phyloP scores from a whole-genome alignment of 2,329 filamentous ascomycete genomes.

The Aspergillus viridinutans region DNA sequence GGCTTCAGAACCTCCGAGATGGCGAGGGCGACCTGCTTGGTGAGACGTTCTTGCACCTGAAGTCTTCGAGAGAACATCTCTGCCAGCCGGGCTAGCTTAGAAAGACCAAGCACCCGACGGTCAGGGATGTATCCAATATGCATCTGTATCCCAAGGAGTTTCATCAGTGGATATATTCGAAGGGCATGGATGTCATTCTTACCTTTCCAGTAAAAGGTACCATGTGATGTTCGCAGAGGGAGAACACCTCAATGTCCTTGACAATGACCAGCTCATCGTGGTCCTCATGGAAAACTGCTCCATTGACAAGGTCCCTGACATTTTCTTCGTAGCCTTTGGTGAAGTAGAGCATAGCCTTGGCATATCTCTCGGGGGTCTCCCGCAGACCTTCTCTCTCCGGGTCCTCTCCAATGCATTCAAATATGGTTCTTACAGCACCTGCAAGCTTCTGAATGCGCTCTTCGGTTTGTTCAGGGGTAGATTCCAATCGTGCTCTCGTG shows the following conservation, averaged over 20 bases:
- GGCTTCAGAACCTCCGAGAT: slow-evolving; percentile 91
- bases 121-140: slow-evolving; percentile 97
- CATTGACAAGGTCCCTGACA: slow-evolving; percentile 83
- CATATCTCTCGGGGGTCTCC: slow-evolving; percentile 78
- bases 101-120: slow-evolving; percentile 87
- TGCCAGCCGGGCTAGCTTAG: slow-evolving; percentile 90
- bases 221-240: slow-evolving; percentile 93
- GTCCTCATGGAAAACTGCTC: slow-evolving; percentile 91
- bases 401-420: slow-evolving; percentile 64
- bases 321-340: slow-evolving; percentile 98
- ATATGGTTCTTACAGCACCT: slow-evolving; percentile 59
- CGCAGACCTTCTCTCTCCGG: slow-evolving; percentile 60
- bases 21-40: slow-evolving; percentile 91
- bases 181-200: slow-evolving; percentile 17
- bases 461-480: slow-evolving; percentile 55
- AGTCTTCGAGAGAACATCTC: slow-evolving; percentile 94
- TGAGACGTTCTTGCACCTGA: slow-evolving; percentile 94
- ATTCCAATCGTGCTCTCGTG: slow-evolving; percentile 51
- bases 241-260: slow-evolving; percentile 94
- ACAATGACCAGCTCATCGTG: slow-evolving; percentile 98
- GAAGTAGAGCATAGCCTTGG: slow-evolving; percentile 92
- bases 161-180: slow-evolving; percentile 8
- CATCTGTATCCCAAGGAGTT: slow-evolving; percentile 58
- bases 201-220: slow-evolving; percentile 96
- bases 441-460: slow-evolving; percentile 58